Conservation (phyloP, 2,329 filamentous ascomycete genomes). For the Phialemoniopsis sp. region DNA sequence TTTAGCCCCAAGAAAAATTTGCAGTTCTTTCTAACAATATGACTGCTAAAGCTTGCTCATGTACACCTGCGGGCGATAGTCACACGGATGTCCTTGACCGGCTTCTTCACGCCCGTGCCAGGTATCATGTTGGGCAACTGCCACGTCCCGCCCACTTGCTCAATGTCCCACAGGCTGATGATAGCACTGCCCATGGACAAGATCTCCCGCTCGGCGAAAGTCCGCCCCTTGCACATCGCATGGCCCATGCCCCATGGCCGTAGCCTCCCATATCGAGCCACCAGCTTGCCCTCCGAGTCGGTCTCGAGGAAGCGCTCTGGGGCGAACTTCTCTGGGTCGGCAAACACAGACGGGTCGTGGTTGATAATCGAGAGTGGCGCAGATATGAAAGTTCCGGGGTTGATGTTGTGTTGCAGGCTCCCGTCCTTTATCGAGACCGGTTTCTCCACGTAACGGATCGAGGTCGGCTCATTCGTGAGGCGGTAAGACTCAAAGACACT, state of each 20-base stretch:
- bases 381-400: constrained; percentile 8
- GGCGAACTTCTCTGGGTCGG: constrained; percentile 17
- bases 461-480: constrained; percentile 7
- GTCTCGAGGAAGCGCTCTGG: constrained; percentile 19
- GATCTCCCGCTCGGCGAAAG: constrained; percentile 12
- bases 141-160: constrained; percentile 6
- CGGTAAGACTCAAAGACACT: constrained; percentile 10
- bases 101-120: constrained; percentile 13
- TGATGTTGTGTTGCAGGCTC: constrained; percentile 1
- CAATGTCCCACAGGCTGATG: constrained; percentile 10
- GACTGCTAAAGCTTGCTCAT: no score
- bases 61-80: constrained; percentile 4
- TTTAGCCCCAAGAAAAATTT: no score
- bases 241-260: constrained; percentile 9
- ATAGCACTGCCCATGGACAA: constrained; percentile 7
- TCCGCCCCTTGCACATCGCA: constrained; percentile 10
- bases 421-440: constrained; percentile 8
- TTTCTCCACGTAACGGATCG: constrained; percentile 8
- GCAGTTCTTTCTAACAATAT: no score
- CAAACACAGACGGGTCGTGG: constrained; percentile 14
- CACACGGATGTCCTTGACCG: constrained; percentile 10
- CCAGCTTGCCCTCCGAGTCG: constrained; percentile 4
- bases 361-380: constrained; percentile 11
- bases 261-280: constrained; percentile 8
- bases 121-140: constrained; percentile 7